Evolutionary conservation across 2,329 filamentous ascomycete species (phyloP), one percentile per base, ranked within the genome.

Genomic region (Aspergillus felis): DNA sequence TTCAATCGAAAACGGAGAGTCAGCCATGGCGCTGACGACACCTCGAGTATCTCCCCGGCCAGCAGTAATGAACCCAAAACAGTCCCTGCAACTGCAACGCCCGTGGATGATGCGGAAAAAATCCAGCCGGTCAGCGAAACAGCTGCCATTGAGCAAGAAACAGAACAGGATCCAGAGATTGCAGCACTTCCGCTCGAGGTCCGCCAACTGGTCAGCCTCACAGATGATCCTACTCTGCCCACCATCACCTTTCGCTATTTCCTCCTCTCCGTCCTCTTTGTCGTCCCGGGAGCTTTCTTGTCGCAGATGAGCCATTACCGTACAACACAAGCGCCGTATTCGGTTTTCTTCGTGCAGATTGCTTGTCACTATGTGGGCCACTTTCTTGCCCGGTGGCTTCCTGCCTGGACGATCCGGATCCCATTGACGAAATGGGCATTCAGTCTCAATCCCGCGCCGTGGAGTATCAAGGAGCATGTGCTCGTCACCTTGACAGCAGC

Each of bases 181-280:
- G 76, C 71, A 51, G 79, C 83, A 53, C 77, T 87, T 14, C 83
- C 83, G 4, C 71, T 76, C 53, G 78, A 83, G 59, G 83, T 85
- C 14, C 80, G 84, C 46, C 78, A 82, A 25, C 76, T 85, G 46
- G 82, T 86, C 61, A 83, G 79, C 64, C 74, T 86, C 57, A 77
- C 79, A 22, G 83, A 87, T 64, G 82, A 86, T 63, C 77, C 83
- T 0, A 78, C 72, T 3, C 71, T 83, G 28, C 80, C 81, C 0
- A 84, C 82, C 12, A 72, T 86, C 24, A 86, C 84, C 1, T 86
- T 86, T 61, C 80, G 84, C 27, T 86, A 84, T 64, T 83, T 85
- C 63, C 53, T 86, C 25, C 72, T 86, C 25, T 77, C 80, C 4
- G 67, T 82, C 55, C 58, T 86, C 20, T 85, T 85, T 63, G 79